Base-by-base conservation (phyloP, 495 filamentous ascomycete genomes). In the Aspergillus bridgeri region DNA sequence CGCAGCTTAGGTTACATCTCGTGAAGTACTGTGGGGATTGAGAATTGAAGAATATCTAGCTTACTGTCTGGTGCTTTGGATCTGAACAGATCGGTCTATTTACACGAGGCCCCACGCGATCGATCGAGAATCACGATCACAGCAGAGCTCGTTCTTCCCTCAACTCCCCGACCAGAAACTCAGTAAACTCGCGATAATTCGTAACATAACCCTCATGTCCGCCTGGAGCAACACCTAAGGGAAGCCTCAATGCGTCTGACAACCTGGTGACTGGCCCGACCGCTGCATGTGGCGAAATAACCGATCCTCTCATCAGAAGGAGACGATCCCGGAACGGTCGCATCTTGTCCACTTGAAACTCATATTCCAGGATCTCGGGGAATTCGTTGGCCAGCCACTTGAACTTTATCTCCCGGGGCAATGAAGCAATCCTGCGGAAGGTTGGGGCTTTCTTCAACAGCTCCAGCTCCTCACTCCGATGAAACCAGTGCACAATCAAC, bases 181-280 rank as follows among this genome's bases (percentile, higher is more conserved):
- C 23, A 9, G 52, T 7, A 42, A 56, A 56, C 19, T 21, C n/a
- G 6, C 24, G 8, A 5, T 20, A 44, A 48, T 56, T 45, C 29
- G 53, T 56, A 15, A 48, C 44, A 42, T 38, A 48, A 42, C 44
- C 43, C 2, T 18, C 48, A 42, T 56, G 53, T 13, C 53, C 53
- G 18, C 53, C 53, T 19, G 53, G n/a, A 0, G 13, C 43, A 5
- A 42, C 13, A 1, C 13, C 24, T 45, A 42, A 11, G 5, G 24
- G 11, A 15, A 56, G 3, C 5, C 24, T 45, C 22, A 56, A 27
- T 5, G 25, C 43, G 8, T 42, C 13, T 6, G 44, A 19, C 23
- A 56, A 38, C 11, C 7, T 19, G 2, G 3, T 5, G 9, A 23
- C n/a, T 6, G 43, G 45, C 13, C 11, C 17, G 17, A 23, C 29